Evolutionary conservation across 2,329 filamentous ascomycete genomes (phyloP), one percentile per base, ranked within the genome.

Genomic region (Fusarium humuli): DNA sequence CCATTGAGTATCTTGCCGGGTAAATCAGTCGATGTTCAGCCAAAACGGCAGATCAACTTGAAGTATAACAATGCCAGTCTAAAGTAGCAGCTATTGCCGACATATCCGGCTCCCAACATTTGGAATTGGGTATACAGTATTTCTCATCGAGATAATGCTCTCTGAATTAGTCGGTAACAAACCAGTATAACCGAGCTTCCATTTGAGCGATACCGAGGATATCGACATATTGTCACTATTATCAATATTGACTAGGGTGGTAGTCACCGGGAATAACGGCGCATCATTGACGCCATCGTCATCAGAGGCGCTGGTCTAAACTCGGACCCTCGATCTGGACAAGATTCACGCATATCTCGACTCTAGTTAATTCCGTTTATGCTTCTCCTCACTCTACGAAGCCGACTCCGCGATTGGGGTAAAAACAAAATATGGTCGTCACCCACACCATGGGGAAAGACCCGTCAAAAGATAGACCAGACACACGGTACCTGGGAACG

Each of bases 221-320:
- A 14, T 30, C 16, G 14, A 27, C 18, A 57, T 62, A 29, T 45
- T 52, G 22, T 48, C 20, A 42, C 18, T 45, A 42, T 52, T 52
- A 20, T 37, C 20, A n/a, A 46, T 48, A 48, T 46, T 27, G 44
- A 20, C 29, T 11, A 23, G 44, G 60, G 60, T 46, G 30, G 62
- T 54, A 56, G 41, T 16, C n/a, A 10, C 16, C 72, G 72, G 72
- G 37, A 74, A 74, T 74, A 74, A 71, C 52, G 29, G 37, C 18
- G 14, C 25, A 53, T 37, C 41, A 25, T 53, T 18, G 25, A 62
- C 47, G 46, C 52, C 37, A 65, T 72, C 41, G 55, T 65, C 67
- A 64, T 61, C 49, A 57, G 45, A 25, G 66, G 55, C 56, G 55
- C 44, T 30, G 37, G 23, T 11, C 34, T 52, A 60, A 48, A 46